Evolutionary conservation across 345 rosid species (phyloP).

Genomic region (Aegle marmelos): DNA sequence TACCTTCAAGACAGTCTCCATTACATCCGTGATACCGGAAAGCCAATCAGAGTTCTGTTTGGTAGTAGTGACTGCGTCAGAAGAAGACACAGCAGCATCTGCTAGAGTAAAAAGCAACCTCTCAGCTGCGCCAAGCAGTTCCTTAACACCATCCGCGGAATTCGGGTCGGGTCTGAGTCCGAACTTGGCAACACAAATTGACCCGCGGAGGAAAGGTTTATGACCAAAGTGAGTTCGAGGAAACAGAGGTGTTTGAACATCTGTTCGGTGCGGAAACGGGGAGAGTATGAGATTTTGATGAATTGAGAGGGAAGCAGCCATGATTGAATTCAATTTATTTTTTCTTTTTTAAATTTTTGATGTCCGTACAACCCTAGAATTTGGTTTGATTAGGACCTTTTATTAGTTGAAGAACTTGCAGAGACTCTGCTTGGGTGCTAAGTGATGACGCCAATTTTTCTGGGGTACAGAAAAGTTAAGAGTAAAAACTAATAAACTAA

Average conservation of each 20-base stretch:
- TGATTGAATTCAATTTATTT: background rate
- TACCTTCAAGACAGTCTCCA: constrained; percentile 91
- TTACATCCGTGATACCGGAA: constrained; percentile 70
- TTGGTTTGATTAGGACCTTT: background rate
- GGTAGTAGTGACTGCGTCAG: constrained; percentile 40
- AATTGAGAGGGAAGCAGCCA: constrained; percentile 34
- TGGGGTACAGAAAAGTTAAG: background rate
- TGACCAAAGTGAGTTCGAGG: constrained; percentile 28
- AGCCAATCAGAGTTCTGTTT: constrained; percentile 81
- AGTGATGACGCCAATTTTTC: background rate
- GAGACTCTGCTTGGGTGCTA: background rate
- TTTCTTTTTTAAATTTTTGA: too few relatives aligned
- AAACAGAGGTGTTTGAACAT: constrained; percentile 26
- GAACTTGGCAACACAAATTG: constrained; percentile 51
- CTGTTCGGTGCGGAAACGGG: constrained; percentile 27
- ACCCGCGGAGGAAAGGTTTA: constrained; percentile 41
- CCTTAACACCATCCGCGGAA: constrained; percentile 32
- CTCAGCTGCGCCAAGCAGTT: constrained; percentile 52
- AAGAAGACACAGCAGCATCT: constrained; percentile 78
- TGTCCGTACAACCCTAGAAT: background rate
- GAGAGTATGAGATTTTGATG: constrained; percentile 35
- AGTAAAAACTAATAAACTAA: background rate
- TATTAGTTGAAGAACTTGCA: background rate
- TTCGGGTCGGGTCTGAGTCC: constrained; percentile 59
- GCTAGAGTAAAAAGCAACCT: constrained; percentile 64